A percentile compares a stretch with the other conserved stretches of the same genome.
Conservation (phyloP, 257 asterid species). For the Lycium ferocissimum region DNA sequence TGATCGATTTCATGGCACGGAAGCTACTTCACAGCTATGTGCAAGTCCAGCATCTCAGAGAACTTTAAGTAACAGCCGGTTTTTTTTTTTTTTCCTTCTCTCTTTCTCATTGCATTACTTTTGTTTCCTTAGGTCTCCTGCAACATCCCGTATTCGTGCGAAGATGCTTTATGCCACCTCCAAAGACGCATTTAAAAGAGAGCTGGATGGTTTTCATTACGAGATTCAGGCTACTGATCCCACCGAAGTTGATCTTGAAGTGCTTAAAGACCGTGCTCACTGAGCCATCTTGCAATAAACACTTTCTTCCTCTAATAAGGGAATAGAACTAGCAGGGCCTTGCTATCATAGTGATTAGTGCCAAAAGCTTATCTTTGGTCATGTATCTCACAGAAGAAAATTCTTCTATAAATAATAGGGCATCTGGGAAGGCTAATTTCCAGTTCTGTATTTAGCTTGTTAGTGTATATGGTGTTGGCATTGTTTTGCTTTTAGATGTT, state of each 20-base stretch:
- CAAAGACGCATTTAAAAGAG: constrained; percentile 48
- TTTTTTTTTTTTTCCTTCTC: not conserved
- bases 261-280: constrained; percentile 43
- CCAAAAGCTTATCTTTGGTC: not conserved
- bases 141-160: constrained; percentile 46
- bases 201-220: constrained; percentile 47
- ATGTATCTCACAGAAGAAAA: not conserved
- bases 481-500: constrained; percentile 2
- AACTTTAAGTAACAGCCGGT: not conserved
- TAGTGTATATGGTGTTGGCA: not conserved
- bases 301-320: not conserved
- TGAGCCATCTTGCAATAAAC: constrained; percentile 15
- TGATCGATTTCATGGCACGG: not conserved
- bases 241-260: constrained; percentile 51
- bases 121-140: constrained; percentile 43
- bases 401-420: constrained; percentile 21
- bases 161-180: constrained; percentile 54
- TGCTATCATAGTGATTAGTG: not conserved
- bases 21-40: not conserved
- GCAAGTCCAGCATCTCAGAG: not conserved
- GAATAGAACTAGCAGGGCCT: not conserved
- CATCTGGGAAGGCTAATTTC: constrained; percentile 21
- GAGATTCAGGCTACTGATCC: constrained; percentile 58
- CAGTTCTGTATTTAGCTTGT: not conserved
- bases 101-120: not conserved